These are phyloP conservation scores for Akanthomyces lecanii DNA, from an alignment of 2,329 filamentous ascomycete genomes.

Conservation along the genomic window DNA sequence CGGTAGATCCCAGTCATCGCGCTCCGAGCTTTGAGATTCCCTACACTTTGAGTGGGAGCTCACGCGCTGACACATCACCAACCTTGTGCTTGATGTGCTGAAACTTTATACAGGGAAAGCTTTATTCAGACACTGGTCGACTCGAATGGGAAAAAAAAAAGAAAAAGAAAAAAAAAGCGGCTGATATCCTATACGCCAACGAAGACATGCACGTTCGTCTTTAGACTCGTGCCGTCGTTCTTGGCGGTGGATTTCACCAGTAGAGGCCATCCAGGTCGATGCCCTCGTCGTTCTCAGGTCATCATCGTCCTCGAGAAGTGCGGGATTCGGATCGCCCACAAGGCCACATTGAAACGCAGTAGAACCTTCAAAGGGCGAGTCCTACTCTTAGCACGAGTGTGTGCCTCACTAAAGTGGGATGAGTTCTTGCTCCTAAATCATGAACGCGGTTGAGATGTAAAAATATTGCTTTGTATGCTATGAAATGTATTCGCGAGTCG, in stretches of 20 bases:
- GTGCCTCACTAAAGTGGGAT: too few species aligned
- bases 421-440: neutral
- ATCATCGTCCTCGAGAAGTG: neutral
- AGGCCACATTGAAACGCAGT: neutral
- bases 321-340: neutral
- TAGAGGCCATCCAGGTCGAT: too few species aligned
- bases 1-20: neutral
- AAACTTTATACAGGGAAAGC: too few species aligned
- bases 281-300: neutral
- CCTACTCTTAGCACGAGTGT: neutral
- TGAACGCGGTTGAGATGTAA: neutral
- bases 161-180: too few species aligned
- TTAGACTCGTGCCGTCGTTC: too few species aligned
- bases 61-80: too few species aligned
- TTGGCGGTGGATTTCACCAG: too few species aligned
- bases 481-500: conserved; percentile 14
- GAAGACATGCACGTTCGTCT: too few species aligned
- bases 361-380: neutral
- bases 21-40: neutral
- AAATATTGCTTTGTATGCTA: conserved; percentile 15
- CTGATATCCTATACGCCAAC: too few species aligned
- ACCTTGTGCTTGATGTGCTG: too few species aligned
- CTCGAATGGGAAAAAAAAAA: too few species aligned
- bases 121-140: too few species aligned
- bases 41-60: neutral